phyloP scores from a whole-genome alignment of 2,329 filamentous ascomycete species.

The Hymenotorrendiella dingleyae region DNA sequence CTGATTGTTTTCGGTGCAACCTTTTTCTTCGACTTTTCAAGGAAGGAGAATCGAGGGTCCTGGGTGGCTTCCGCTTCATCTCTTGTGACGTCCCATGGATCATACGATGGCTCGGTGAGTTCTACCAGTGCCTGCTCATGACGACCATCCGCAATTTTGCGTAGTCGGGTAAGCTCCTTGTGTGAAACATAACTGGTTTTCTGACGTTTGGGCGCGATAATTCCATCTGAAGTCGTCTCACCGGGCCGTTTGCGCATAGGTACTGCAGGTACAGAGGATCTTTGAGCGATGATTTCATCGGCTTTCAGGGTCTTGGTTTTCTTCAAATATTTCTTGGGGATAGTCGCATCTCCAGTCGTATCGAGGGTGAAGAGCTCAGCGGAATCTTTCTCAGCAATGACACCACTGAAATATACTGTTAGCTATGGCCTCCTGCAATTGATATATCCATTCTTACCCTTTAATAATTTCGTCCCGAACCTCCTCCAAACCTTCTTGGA shows the following conservation, averaged over 20 bases:
- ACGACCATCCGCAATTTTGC: constrained; percentile 68
- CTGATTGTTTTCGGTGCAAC: constrained; percentile 72
- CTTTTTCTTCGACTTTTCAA: constrained; percentile 59
- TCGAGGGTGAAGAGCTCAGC: constrained; percentile 84
- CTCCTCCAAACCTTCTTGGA: constrained; percentile 75
- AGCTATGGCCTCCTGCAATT: constrained; percentile 11
- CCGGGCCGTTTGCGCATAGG: constrained; percentile 70
- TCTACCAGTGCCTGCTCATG: constrained; percentile 37
- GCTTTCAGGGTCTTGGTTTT: constrained; percentile 74
- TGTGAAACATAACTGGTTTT: constrained; percentile 75
- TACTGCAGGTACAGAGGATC: constrained; percentile 77
- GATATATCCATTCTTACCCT: constrained; percentile 51
- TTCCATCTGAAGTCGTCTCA: constrained; percentile 65
- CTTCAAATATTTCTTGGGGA: constrained; percentile 60
- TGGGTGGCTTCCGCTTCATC: constrained; percentile 39
- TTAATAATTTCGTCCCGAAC: constrained; percentile 85
- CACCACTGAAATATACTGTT: constrained; percentile 52
- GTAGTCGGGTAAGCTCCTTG: constrained; percentile 75
- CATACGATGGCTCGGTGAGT: constrained; percentile 61
- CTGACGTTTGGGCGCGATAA: constrained; percentile 66
- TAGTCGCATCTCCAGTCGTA: constrained; percentile 60
- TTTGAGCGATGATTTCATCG: constrained; percentile 83
- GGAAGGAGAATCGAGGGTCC: constrained; percentile 54
- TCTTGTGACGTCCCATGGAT: constrained; percentile 66
- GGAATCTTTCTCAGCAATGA: constrained; percentile 76